Evolutionary conservation across 352 stramenopile species (phyloP), one percentile per base, ranked within the genome.

Genomic region (Pythium myriotylum): DNA sequence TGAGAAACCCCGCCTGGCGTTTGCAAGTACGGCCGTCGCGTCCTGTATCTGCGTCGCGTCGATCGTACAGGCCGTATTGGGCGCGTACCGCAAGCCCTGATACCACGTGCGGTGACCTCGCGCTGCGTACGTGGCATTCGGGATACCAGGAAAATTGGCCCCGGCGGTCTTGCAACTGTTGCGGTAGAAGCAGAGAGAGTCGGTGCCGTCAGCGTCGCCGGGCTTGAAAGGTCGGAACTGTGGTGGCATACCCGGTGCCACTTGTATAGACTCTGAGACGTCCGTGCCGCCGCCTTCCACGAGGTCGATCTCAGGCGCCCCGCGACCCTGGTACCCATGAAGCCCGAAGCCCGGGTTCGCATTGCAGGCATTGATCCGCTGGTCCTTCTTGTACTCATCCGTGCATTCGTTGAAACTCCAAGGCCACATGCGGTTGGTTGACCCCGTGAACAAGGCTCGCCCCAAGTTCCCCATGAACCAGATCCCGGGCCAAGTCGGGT

Each of bases 391-490:
- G 54, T 89, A 91, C 13, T 80, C 62, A 0, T 64, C 69, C 0
- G 74, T 60, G 67, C 96, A 99, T 45, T 81, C 77, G 62, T 98
- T 79, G 69, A 97, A 99, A 42, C 84, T 97, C 79, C 94, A 99
- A 1, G 97, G 97, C 96, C 96, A 99, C 64, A 98, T 93, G 54
- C 94, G 90, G 48, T 92, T 92, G 20, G 92, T 98, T 0, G 86
- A 97, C 0, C 78, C 86, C 52, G 92, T 95, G 71, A 98, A 99
- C 16, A 97, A 97, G 10, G 95, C 92, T 37, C 96, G 73, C 19
- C 93, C 95, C 10, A 99, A 71, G 76, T 98, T 98, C 5, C 96
- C 96, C 52, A 99, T 77, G 46, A 99, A 73, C 95, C 96, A 99
- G 62, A 99, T 91, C 6, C 95, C 95, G 0, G 96, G 96, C 89